These are phyloP conservation scores for Candida mesenterica DNA, from an alignment of 1,139 yeast genomes.

Conservation along the genomic window DNA sequence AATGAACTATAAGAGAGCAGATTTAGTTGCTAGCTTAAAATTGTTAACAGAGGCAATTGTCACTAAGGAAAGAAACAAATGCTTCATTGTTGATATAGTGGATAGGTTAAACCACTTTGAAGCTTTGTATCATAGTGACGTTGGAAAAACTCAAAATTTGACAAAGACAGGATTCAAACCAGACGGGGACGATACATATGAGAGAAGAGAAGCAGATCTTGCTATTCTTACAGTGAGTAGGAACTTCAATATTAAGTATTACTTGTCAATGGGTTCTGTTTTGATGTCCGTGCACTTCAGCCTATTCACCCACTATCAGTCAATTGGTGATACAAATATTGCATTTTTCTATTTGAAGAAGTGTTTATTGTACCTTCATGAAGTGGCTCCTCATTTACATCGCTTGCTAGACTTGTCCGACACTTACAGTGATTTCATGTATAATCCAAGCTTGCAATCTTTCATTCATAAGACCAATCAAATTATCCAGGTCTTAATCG, in stretches of 20 bases:
- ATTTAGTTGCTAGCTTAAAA: constrained; percentile 5
- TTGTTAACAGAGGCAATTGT: constrained; percentile 5
- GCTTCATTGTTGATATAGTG: constrained; percentile 7
- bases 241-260: constrained; percentile 27
- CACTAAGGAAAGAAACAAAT: constrained; percentile 3
- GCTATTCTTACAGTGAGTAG: constrained; percentile 18
- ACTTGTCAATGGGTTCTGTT: constrained; percentile 30
- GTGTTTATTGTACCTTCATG: constrained; percentile 26
- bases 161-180: neutral
- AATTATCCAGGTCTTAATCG: constrained; percentile 29
- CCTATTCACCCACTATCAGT: constrained; percentile 33
- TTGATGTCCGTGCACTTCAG: constrained; percentile 35
- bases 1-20: constrained; percentile 5
- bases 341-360: constrained; percentile 35
- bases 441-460: constrained; percentile 41
- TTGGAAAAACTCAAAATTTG: constrained; percentile 5
- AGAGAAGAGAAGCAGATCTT: constrained; percentile 15
- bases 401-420: constrained; percentile 32
- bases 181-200: constrained; percentile 2
- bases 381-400: constrained; percentile 38
- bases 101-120: constrained; percentile 11
- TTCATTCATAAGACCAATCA: constrained; percentile 38
- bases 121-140: constrained; percentile 4
- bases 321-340: constrained; percentile 21
- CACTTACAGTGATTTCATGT: constrained; percentile 36